Conservation (phyloP, 1,139 yeast genomes). For the Geotrichum citri-aurantii region DNA sequence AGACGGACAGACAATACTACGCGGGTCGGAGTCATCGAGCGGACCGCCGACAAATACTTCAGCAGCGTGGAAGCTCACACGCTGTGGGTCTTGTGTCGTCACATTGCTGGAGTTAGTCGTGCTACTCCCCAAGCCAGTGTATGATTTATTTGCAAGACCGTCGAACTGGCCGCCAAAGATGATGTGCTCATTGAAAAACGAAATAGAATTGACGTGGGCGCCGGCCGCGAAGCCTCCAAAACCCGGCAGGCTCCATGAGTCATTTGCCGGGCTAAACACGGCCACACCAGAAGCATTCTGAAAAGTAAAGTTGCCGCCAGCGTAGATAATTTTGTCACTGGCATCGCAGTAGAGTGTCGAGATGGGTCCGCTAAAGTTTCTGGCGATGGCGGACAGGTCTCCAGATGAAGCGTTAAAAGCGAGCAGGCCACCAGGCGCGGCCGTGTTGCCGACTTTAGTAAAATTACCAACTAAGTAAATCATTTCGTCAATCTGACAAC, state of each 20-base stretch:
- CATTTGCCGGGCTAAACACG: slow-evolving; percentile 49
- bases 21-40: slow-evolving; percentile 36
- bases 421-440: slow-evolving; percentile 47
- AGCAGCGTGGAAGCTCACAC: slow-evolving; percentile 60
- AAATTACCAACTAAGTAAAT: slow-evolving; percentile 45
- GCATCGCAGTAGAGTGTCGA: slow-evolving; percentile 47
- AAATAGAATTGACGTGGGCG: slow-evolving; percentile 59
- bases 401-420: slow-evolving; percentile 48
- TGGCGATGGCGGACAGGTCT: slow-evolving; percentile 28
- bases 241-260: slow-evolving; percentile 46
- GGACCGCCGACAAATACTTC: slow-evolving; percentile 49
- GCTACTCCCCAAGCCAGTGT: slow-evolving; percentile 21
- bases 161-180: slow-evolving; percentile 79
- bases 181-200: slow-evolving; percentile 44
- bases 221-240: slow-evolving; percentile 72
- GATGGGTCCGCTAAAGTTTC: slow-evolving; percentile 47
- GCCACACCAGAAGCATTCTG: slow-evolving; percentile 58
- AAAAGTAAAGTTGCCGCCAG: slow-evolving; percentile 73
- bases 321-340: slow-evolving; percentile 50
- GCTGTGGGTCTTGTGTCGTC: slow-evolving; percentile 53
- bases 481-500: slow-evolving; percentile 39
- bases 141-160: slow-evolving; percentile 52
- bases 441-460: slow-evolving; percentile 36
- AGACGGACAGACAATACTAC: slow-evolving; percentile 56
- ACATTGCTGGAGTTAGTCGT: slow-evolving; percentile 35